Conservation (phyloP, 1,284 basidiomycete genomes). For the Marasmius oreades region DNA sequence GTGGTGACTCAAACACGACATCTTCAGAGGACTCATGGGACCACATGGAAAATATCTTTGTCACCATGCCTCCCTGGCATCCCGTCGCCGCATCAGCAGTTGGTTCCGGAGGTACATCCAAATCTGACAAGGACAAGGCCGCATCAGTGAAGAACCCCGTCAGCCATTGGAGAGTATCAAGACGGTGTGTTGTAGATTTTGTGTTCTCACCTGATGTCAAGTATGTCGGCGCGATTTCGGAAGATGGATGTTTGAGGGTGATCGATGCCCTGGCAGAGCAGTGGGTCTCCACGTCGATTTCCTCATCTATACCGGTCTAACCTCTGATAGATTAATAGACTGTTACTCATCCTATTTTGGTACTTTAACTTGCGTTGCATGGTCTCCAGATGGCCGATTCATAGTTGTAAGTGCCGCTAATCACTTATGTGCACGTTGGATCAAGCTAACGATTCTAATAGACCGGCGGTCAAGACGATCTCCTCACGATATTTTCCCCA, state of each 20-base stretch:
- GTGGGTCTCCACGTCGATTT: constrained; percentile 40
- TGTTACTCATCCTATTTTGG: constrained; percentile 93
- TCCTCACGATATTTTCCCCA: constrained; percentile 89
- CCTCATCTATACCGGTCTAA: constrained; percentile 1
- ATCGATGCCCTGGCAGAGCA: constrained; percentile 84
- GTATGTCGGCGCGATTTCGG: constrained; percentile 81
- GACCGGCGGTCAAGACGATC: constrained; percentile 79
- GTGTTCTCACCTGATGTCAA: constrained; percentile 89
- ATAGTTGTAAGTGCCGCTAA: constrained; percentile 58
- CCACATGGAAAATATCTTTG: constrained; percentile 68
- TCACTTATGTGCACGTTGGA: not conserved
- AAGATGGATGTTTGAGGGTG: constrained; percentile 85
- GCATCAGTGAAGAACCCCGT: constrained; percentile 71
- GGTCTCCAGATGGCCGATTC: constrained; percentile 94
- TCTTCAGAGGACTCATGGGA: constrained; percentile 48
- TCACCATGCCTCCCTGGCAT: constrained; percentile 83
- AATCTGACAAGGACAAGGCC: constrained; percentile 61
- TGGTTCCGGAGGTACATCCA: constrained; percentile 22
- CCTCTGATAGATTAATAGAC: constrained; percentile 66
- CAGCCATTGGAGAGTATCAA: constrained; percentile 78
- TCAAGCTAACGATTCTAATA: constrained; percentile 16
- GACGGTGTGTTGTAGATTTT: constrained; percentile 75
- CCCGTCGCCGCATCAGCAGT: constrained; percentile 47
- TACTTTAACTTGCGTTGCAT: constrained; percentile 82
- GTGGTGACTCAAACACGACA: constrained; percentile 14